Base-by-base conservation (phyloP, 306 rosid genomes). In the Erythrophleum fordii region DNA sequence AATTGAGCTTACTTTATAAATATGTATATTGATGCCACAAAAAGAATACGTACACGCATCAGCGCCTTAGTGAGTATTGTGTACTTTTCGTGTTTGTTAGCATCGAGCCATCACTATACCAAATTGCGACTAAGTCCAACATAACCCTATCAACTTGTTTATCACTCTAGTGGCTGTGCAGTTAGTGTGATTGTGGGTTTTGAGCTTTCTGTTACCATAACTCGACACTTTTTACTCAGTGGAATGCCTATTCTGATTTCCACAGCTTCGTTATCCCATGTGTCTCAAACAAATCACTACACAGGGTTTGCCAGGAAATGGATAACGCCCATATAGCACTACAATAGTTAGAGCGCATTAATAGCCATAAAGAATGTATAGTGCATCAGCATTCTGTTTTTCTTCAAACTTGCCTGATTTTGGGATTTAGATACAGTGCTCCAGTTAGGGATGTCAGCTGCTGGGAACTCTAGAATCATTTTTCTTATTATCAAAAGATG, bases 211-310 rank as follows among this genome's bases (percentile, higher is more conserved):
- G 35, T 8, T 28, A 2, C 26, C 53, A 84, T 59, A 59, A 59
- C 18, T 37, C 8, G 1, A 37, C 64, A 46, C 67, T 77, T 58
- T 62, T 53, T 44, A 11, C 16, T 18, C 49, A 86, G 89, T 85
- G 91, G 90, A 75, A 55, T 66, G 67, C 52, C 86, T 83, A 90
- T 82, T 86, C 71, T 55, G 68, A 85, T 75, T 45, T 61, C 52
- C 69, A 77, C 58, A 22, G 79, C 69, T 72, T 61, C 29, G 9
- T 59, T 20, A 80, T 66, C 45, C 83, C 78, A 72, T 81, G 73
- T 86, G 78, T 72, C 70, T 52, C 51, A 68, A 60, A 51, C 26
- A 26, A 31, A 81, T 75, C 82, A 23, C 37, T 18, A 0, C 35
- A 55, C 48, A 34, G 67, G 53, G 49, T 78, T 85, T 68, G 55